Conservation (phyloP, 2,329 filamentous ascomycete genomes). For the Alternaria postmessia region DNA sequence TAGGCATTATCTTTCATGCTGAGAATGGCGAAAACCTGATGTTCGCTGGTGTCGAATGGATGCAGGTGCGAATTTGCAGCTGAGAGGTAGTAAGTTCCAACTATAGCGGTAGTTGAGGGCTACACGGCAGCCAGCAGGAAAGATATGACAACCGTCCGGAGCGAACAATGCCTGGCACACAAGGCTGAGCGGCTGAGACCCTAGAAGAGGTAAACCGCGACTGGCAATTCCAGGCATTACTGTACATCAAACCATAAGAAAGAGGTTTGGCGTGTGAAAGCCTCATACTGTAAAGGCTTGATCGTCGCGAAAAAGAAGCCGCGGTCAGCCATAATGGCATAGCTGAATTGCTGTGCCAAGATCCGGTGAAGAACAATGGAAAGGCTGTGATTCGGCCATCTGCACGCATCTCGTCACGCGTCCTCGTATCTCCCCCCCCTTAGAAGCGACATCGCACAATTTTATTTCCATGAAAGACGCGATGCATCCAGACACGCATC, state of each 20-base stretch:
- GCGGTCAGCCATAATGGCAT: slow-evolving; percentile 10
- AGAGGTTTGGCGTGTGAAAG: slow-evolving; percentile 4
- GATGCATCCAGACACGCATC: background rate
- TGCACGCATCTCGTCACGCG: background rate
- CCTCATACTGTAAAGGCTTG: slow-evolving; percentile 1
- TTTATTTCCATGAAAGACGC: background rate
- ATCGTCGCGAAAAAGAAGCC: background rate
- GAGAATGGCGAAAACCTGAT: background rate
- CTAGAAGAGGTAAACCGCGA: background rate
- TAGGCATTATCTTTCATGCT: background rate
- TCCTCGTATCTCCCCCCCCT: background rate
- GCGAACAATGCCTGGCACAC: background rate
- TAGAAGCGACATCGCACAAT: background rate
- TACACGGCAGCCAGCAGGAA: background rate
- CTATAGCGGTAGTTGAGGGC: background rate
- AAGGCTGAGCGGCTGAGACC: slow-evolving; percentile 1
- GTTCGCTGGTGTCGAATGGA: background rate
- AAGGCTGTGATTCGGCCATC: slow-evolving; percentile 2
- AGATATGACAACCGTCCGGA: background rate
- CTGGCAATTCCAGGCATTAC: background rate
- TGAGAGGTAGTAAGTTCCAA: background rate
- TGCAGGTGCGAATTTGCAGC: background rate
- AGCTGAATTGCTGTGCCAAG: slow-evolving; percentile 15
- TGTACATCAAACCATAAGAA: background rate
- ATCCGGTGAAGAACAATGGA: slow-evolving; percentile 22